Conservation (phyloP, 768 basidiomycete species). For the Mycena filopes region DNA sequence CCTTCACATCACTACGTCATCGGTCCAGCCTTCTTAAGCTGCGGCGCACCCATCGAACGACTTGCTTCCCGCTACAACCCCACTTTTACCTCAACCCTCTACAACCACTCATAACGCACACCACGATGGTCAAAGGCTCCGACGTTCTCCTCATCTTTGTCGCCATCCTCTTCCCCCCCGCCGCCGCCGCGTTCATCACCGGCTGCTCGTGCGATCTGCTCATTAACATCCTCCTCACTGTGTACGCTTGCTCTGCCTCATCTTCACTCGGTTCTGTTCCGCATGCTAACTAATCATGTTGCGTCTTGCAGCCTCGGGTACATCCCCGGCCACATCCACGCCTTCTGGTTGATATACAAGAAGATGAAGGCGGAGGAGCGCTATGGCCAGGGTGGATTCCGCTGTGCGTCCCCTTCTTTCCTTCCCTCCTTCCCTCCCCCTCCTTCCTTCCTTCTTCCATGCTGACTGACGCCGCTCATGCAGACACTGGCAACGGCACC, state of each 20-base stretch:
- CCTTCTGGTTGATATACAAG: conserved; percentile 92
- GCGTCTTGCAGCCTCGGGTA: conserved; percentile 73
- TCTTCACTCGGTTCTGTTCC: background rate
- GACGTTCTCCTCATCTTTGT: conserved; percentile 86
- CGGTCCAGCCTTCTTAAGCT: background rate
- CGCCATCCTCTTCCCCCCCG: conserved; percentile 38
- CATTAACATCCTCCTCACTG: conserved; percentile 83
- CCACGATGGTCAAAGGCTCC: conserved; percentile 66
- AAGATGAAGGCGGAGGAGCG: conserved; percentile 89
- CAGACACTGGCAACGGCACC: conserved; percentile 43
- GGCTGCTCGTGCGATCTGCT: conserved; percentile 90
- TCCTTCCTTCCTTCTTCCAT: background rate
- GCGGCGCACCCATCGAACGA: background rate
- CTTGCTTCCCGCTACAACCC: conserved; percentile 21
- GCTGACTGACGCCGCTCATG: background rate
- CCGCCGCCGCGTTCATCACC: conserved; percentile 66
- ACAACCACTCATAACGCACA: background rate
- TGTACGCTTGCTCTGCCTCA: conserved; percentile 56
- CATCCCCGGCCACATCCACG: conserved; percentile 78
- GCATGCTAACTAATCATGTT: background rate
- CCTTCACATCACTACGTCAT: conserved; percentile 14
- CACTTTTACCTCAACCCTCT: background rate
- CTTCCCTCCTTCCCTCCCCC: too few relatives aligned
- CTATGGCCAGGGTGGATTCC: conserved; percentile 81
- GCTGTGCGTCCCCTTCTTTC: conserved; percentile 72